Base-by-base conservation (phyloP, 1,284 basidiomycete genomes). In the Tilletia setariae region DNA sequence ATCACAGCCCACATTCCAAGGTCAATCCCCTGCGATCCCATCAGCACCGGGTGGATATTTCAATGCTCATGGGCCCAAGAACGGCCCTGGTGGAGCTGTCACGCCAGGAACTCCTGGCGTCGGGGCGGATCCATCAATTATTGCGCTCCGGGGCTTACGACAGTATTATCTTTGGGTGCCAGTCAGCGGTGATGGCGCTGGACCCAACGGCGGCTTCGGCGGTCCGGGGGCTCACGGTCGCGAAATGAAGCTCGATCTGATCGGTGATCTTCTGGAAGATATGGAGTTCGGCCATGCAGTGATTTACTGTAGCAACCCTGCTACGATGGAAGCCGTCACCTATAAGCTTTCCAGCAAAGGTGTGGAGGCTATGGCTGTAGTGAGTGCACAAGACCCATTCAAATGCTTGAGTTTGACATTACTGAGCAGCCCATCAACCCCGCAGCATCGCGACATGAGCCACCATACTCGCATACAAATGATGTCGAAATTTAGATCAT, bases 191-290 rank as follows among this genome's bases (percentile, higher is more conserved):
- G 79, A 86, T 47, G 84, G 86, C 19, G 23, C 13, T 19, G 30
- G 30, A 13, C 56, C 56, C 16, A 61, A 61, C 28, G 56, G 25
- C 59, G 92, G 93, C 3, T 86, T 91, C 40, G 93, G 93, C 11
- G 94, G 93, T 64, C 93, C 94, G 73, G 93, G 93, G 21, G 93
- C 92, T 28, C 92, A 93, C 15, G 56, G 56, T n/a, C 86, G 93
- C 65, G 94, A 97, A 84, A 98, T 94, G 92, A 98, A 98, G 84
- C 86, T 98, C 65, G 94, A 98, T 79, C 94, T 93, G 19, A 86
- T 98, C 43, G 89, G 91, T 28, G 95, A 97, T 83, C 86, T 98
- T 70, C 90, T 96, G 74, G 93, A 95, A 64, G 94, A 98, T 81
- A 88, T 92, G 16, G 92, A 93, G 59, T 76, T 72, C 49, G 70